Base-by-base conservation (phyloP, 352 stramenopile species). In the Globisporangium polare region DNA sequence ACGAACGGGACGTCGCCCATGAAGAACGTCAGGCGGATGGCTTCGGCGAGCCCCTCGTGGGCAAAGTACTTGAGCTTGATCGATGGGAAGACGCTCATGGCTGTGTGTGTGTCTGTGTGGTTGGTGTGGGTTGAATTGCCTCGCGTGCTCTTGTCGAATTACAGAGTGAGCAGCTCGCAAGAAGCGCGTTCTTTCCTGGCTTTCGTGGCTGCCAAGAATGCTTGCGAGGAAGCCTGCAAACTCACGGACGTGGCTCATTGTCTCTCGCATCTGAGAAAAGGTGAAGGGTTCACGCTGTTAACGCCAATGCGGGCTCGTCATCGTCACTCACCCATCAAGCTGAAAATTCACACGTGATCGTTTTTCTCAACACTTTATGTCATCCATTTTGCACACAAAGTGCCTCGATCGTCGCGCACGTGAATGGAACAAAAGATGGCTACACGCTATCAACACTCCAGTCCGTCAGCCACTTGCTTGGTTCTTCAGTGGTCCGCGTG, bases 41-140 rank as follows among this genome's bases (percentile, higher is more conserved):
- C 47, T 56, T 89, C 81, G 0, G 66, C 77, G 50, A 70, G 73
- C 12, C 73, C 75, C 22, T 63, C 26, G n/a, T 71, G 1, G 1
- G 72, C 49, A 26, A 89, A 79, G 54, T 90, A 90, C 2, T 63
- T 80, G n/a, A 90, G 75, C 53, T 82, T 59, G 88, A 72, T 37
- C 41, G 31, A 26, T 24, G 55, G 55, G 55, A 42, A 61, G 35
- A 50, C 55, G 55, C 39, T 50, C 55, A 61, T 61, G n/a, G 20
- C 17, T 47, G 53, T 33, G 41, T 35, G 35, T 3, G 1, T 42
- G 31, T 1, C 5, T 7, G 18, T 24, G 41, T 8, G 20, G 24
- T 20, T 51, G 24, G 20, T 31, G 45, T 29, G n/a, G n/a, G n/a
- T n/a, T 51, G 45, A n/a, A 7, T 33, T 6, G n/a, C 27, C n/a